These are phyloP conservation scores for Haplosporangium gracile DNA, from an alignment of 192 early-diverging fungal species.

Conservation along the genomic window DNA sequence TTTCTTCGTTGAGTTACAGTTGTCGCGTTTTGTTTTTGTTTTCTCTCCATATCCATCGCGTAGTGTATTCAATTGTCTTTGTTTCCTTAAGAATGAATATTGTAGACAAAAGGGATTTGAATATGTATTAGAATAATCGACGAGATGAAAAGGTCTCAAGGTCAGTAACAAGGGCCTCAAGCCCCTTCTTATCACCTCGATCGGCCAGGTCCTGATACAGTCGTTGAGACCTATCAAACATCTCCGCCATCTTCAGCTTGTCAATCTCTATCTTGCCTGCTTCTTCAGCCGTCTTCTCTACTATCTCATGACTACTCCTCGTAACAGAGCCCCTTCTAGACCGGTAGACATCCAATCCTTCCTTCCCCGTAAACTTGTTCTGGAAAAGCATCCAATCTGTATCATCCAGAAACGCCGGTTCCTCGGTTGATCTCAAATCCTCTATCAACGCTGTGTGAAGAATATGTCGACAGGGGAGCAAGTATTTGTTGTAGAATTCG, in stretches of 20 bases:
- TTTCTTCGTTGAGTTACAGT: no score
- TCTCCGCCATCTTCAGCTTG: neutral
- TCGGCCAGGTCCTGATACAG: neutral
- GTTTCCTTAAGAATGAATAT: no score
- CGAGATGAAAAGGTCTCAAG: neutral
- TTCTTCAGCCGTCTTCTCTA: neutral
- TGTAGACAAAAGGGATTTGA: no score
- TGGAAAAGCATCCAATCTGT: neutral
- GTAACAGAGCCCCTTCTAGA: neutral
- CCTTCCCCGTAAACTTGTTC: neutral
- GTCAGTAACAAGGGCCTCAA: neutral
- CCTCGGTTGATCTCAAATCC: neutral
- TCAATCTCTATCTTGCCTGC: neutral
- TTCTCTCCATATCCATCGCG: no score
- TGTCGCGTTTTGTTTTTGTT: no score
- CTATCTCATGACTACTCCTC: neutral
- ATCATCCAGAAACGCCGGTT: neutral
- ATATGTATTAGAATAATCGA: neutral
- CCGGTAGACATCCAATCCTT: neutral
- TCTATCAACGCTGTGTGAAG: neutral
- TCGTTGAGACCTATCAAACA: neutral
- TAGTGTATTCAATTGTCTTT: neutral
- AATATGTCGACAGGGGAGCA: neutral
- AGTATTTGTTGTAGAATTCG: neutral
- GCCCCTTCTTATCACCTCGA: neutral